phyloP scores from a whole-genome alignment of 1,284 basidiomycete genomes.

The Pseudozyma pruni region DNA sequence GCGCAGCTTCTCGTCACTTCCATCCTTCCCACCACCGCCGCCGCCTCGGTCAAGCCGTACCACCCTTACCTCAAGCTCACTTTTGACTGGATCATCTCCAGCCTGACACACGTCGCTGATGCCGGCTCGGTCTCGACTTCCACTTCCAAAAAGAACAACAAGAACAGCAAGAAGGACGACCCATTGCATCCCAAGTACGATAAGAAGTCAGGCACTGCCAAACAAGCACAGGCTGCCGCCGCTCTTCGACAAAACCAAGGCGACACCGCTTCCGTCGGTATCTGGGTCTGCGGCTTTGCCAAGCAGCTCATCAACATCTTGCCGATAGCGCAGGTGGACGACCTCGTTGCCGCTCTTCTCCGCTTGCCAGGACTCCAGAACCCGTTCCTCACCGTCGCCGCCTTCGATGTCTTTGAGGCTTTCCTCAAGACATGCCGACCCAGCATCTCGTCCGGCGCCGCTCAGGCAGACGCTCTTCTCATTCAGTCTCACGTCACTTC shows the following conservation, averaged over 20 bases:
- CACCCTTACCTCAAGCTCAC: constrained; percentile 86
- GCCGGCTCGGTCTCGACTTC: constrained; percentile 71
- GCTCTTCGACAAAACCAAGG: constrained; percentile 58
- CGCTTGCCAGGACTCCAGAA: constrained; percentile 62
- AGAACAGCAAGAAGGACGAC: constrained; percentile 74
- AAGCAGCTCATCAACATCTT: constrained; percentile 55
- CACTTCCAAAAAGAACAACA: constrained; percentile 70
- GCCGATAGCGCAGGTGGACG: constrained; percentile 47
- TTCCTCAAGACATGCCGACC: constrained; percentile 59
- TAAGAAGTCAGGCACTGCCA: constrained; percentile 60
- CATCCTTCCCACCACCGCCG: constrained; percentile 68
- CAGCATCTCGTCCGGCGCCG: constrained; percentile 25
- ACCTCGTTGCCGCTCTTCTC: constrained; percentile 52
- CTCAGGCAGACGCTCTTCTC: constrained; percentile 32
- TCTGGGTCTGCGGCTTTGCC: constrained; percentile 63
- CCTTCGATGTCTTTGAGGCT: constrained; percentile 65
- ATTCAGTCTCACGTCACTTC: constrained; percentile 32
- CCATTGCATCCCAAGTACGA: constrained; percentile 66
- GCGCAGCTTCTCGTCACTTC: constrained; percentile 86
- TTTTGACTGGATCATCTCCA: constrained; percentile 79
- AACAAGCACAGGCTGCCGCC: constrained; percentile 56
- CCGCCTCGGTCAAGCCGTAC: constrained; percentile 68
- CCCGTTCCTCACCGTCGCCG: constrained; percentile 63
- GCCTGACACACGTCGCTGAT: constrained; percentile 77
- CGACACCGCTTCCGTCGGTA: constrained; percentile 59